Conservation (phyloP, 1,139 yeast genomes). For the Diutina ranongensis region DNA sequence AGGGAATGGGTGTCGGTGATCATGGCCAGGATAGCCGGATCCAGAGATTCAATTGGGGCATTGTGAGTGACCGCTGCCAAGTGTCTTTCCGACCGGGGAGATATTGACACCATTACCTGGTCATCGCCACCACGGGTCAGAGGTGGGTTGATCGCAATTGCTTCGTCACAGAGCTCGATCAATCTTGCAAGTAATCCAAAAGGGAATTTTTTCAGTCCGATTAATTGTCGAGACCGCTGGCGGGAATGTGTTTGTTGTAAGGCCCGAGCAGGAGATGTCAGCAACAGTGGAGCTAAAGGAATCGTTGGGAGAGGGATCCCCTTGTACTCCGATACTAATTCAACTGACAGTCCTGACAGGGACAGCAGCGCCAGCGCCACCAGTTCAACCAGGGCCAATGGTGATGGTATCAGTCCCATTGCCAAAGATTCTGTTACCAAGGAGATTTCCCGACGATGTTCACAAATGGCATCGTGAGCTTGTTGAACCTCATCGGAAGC, state of each 20-base stretch:
- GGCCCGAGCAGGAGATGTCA: conserved; percentile 16
- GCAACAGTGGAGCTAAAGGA: conserved; percentile 9
- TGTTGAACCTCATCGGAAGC: conserved; percentile 70
- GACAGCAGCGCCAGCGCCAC: conserved; percentile 10
- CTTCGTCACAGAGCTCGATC: conserved; percentile 64
- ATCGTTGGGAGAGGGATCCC: conserved; percentile 41
- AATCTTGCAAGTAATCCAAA: conserved; percentile 55
- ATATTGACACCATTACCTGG: no score
- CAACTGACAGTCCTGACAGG: conserved; percentile 9
- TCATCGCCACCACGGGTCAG: conserved; percentile 20
- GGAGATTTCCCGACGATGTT: conserved; percentile 50
- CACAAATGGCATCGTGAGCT: conserved; percentile 67
- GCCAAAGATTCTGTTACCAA: conserved; percentile 16
- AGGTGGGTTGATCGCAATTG: conserved; percentile 59
- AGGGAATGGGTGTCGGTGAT: conserved; percentile 58
- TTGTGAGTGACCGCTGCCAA: conserved; percentile 44
- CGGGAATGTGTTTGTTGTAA: conserved; percentile 11
- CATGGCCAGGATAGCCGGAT: conserved; percentile 50
- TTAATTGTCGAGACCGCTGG: background rate
- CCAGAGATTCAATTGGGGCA: conserved; percentile 44
- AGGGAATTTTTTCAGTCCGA: conserved; percentile 35
- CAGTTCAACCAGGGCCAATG: conserved; percentile 10
- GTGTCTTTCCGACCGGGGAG: conserved; percentile 66
- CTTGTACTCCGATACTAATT: conserved; percentile 38
- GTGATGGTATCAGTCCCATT: conserved; percentile 14